Evolutionary conservation across 257 asterid species (phyloP).

Genomic region (Salvia splendens): DNA sequence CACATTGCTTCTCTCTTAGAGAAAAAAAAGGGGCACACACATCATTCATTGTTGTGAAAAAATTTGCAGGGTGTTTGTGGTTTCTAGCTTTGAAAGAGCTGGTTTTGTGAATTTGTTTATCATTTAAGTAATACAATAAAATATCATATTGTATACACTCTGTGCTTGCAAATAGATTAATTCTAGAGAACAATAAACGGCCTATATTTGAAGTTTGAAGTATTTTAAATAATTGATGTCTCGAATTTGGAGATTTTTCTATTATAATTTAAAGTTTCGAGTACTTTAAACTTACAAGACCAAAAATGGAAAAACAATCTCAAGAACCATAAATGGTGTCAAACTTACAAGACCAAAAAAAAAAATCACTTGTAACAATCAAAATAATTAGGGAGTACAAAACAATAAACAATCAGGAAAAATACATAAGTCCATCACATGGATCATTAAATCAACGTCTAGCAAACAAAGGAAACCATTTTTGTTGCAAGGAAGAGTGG

Average conservation of each 20-base stretch:
- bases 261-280: no score
- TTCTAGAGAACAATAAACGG: no score
- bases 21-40: not conserved
- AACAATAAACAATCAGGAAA: not conserved
- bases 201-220: no score
- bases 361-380: constrained; percentile 7
- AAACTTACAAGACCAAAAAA: not conserved
- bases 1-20: not conserved
- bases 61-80: not conserved
- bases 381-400: not conserved
- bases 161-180: no score
- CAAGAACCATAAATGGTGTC: constrained; percentile 2
- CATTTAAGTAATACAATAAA: no score
- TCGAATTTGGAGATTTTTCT: no score
- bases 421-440: not conserved
- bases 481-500: constrained; percentile 58
- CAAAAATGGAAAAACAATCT: not conserved
- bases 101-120: no score
- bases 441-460: constrained; percentile 26
- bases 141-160: no score
- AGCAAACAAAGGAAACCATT: constrained; percentile 68
- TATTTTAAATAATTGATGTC: no score
- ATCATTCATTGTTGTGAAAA: not conserved
- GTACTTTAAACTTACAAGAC: no score
- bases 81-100: no score